These are phyloP conservation scores for Rubia yunnanensis DNA, from an alignment of 257 asterid genomes.

Conservation along the genomic window DNA sequence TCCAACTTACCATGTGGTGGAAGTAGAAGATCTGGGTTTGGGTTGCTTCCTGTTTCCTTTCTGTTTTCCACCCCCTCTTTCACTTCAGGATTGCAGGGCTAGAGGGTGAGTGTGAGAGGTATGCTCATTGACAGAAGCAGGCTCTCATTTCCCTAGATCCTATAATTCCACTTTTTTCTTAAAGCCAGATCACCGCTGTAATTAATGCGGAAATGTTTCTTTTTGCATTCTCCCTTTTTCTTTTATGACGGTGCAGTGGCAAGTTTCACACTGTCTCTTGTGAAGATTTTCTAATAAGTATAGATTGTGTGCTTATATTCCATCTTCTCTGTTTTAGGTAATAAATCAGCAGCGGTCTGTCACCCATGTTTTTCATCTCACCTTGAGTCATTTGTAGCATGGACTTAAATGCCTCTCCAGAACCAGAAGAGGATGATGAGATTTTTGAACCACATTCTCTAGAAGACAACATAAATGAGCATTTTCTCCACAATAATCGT, in stretches of 20 bases:
- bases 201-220: background rate
- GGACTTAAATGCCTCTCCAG: slow-evolving; percentile 95
- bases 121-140: background rate
- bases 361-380: slow-evolving; percentile 38
- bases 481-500: slow-evolving; percentile 36
- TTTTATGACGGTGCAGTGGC: background rate
- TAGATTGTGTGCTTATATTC: background rate
- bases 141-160: background rate
- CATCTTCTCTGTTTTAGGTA: slow-evolving; percentile 11
- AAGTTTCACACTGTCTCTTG: background rate
- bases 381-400: slow-evolving; percentile 57
- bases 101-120: background rate
- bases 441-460: slow-evolving; percentile 45
- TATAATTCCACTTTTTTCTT: background rate
- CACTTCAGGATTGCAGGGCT: background rate
- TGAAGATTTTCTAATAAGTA: background rate
- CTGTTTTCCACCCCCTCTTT: background rate
- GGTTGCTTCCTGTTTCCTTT: background rate
- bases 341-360: slow-evolving; percentile 3
- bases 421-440: slow-evolving; percentile 89
- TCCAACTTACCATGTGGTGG: background rate
- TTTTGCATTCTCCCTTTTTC: background rate
- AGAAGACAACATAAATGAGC: slow-evolving; percentile 52
- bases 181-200: background rate
- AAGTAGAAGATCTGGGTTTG: background rate